A percentile compares a stretch with the other conserved stretches of the same genome.
Evolutionary conservation across 2,329 filamentous ascomycete species (phyloP).

Genomic region (Aspergillus ochraceoroseus): DNA sequence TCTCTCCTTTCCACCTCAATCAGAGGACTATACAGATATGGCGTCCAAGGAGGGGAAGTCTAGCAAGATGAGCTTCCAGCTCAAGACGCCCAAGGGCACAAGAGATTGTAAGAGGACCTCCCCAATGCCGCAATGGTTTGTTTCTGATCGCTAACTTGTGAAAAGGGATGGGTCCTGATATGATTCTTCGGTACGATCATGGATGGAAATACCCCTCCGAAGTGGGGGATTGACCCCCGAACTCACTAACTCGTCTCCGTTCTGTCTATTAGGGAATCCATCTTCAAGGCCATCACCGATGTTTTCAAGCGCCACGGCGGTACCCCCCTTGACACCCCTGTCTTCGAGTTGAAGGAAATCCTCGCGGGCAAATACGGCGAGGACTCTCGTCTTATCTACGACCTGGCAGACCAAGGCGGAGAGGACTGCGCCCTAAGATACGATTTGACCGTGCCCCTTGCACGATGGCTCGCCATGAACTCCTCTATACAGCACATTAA

Average conservation of each 20-base stretch:
- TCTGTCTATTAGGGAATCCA: slow-evolving; percentile 36
- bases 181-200: slow-evolving; percentile 11
- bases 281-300: slow-evolving; percentile 68
- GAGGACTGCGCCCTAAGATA: slow-evolving; percentile 81
- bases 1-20: slow-evolving; percentile 6
- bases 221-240: too few relatives aligned
- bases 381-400: slow-evolving; percentile 88
- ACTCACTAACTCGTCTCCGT: too few relatives aligned
- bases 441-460: slow-evolving; percentile 84
- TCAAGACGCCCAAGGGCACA: slow-evolving; percentile 89
- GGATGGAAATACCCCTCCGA: slow-evolving; percentile 46
- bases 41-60: slow-evolving; percentile 32
- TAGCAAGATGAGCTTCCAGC: slow-evolving; percentile 52
- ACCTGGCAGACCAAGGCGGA: slow-evolving; percentile 80
- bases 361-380: slow-evolving; percentile 87
- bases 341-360: slow-evolving; percentile 84
- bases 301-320: slow-evolving; percentile 82
- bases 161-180: slow-evolving; percentile 12
- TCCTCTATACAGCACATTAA: slow-evolving; percentile 76
- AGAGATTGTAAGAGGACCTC: slow-evolving; percentile 58
- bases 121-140: too few relatives aligned
- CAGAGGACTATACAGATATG: slow-evolving; percentile 14
- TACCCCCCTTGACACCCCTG: slow-evolving; percentile 71
- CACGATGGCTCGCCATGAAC: slow-evolving; percentile 91
- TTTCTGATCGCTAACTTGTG: background rate